A percentile compares a stretch with the other conserved stretches of the same genome.
Evolutionary conservation across 495 filamentous ascomycete genomes (phyloP).

Genomic region (Mycothermus thermophilus): DNA sequence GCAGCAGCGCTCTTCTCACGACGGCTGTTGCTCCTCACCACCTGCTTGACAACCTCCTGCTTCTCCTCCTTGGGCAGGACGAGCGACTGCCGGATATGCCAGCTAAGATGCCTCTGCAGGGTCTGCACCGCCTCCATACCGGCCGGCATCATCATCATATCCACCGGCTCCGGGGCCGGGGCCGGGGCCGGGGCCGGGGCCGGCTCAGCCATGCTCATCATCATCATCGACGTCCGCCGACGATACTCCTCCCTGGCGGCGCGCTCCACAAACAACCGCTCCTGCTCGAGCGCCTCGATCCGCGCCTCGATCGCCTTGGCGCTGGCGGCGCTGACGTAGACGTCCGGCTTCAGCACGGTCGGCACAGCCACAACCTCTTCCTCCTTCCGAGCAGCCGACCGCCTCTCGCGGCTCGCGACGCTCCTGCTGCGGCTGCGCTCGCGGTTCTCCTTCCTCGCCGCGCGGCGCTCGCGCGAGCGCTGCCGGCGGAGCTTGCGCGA

Average conservation of each 20-base stretch:
- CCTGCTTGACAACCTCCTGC: background rate
- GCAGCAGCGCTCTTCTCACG: background rate
- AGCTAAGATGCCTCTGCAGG: conserved; percentile 12
- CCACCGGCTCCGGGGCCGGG: background rate
- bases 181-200: background rate
- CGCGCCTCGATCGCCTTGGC: conserved; percentile 18
- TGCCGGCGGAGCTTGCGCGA: conserved; percentile 12
- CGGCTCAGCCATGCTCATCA: background rate
- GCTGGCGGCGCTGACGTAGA: background rate
- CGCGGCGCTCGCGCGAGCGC: conserved; percentile 4
- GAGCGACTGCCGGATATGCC: conserved; percentile 10
- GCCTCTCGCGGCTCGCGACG: conserved; percentile 5
- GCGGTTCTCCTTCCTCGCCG: background rate
- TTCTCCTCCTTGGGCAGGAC: background rate
- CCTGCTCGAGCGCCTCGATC: conserved; percentile 25
- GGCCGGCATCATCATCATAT: background rate
- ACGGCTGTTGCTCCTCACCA: background rate
- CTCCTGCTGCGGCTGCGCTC: conserved; percentile 7
- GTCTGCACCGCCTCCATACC: conserved; percentile 6
- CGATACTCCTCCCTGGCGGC: conserved; percentile 12
- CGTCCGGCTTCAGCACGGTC: too few relatives aligned
- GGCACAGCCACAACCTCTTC: conserved; percentile 4
- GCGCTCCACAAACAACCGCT: conserved; percentile 16
- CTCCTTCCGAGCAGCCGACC: conserved; percentile 3
- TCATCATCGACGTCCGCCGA: conserved; percentile 6